Evolutionary conservation across 2,329 filamentous ascomycete genomes (phyloP).

Genomic region (Colletotrichum sp.): DNA sequence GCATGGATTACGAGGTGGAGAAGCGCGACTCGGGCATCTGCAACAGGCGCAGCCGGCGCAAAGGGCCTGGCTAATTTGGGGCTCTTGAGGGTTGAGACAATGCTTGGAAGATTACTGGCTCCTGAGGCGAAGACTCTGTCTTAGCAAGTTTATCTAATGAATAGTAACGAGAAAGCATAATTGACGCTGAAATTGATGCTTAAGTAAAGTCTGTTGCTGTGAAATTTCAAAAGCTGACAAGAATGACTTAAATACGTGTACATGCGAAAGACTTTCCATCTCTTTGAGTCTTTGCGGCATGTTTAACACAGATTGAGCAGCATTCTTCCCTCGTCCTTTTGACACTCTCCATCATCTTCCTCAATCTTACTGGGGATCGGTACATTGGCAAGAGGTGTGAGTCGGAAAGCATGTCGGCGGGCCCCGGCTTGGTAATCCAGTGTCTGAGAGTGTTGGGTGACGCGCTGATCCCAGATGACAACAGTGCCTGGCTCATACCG

Average conservation of each 20-base stretch:
- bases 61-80: not conserved
- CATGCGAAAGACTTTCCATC: not conserved
- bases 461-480: not conserved
- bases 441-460: not conserved
- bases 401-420: not conserved
- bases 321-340: not conserved
- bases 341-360: not conserved
- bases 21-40: not conserved
- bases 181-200: no score
- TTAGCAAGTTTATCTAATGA: not conserved
- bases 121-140: not conserved
- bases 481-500: not conserved
- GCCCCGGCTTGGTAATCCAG: not conserved
- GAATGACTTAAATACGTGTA: not conserved
- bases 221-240: not conserved
- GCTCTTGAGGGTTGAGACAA: not conserved
- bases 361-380: not conserved
- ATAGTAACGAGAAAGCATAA: not conserved
- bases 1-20: not conserved
- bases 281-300: not conserved
- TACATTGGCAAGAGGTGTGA: not conserved
- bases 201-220: not conserved
- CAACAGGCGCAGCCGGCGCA: not conserved
- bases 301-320: not conserved
- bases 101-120: not conserved